phyloP scores from a whole-genome alignment of 306 rosid species.

The Prunus salicina region DNA sequence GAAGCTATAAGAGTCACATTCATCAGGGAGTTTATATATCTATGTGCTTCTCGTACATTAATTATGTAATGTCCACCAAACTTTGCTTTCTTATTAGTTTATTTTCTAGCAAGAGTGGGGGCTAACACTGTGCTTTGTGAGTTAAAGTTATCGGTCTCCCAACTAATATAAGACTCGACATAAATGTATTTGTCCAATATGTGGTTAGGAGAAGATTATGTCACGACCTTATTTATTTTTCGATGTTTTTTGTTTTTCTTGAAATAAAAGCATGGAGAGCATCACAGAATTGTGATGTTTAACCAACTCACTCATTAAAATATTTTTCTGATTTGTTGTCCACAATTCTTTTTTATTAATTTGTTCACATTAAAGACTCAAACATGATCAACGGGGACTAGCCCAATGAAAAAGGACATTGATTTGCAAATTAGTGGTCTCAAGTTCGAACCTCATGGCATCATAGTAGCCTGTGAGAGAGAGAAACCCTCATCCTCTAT shows the following conservation, averaged over 20 bases:
- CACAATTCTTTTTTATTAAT: too few species aligned
- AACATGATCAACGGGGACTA: neutral
- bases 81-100: neutral
- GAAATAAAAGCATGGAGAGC: neutral
- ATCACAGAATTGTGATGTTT: neutral
- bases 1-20: neutral
- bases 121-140: neutral
- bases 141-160: neutral
- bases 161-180: neutral
- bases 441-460: too few species aligned
- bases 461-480: too few species aligned
- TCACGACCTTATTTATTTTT: neutral
- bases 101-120: neutral
- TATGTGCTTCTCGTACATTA: too few species aligned
- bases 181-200: neutral
- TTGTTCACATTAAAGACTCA: neutral
- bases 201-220: neutral
- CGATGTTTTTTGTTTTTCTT: neutral
- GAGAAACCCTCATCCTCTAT: too few species aligned
- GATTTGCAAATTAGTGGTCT: too few species aligned
- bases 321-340: neutral
- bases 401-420: too few species aligned
- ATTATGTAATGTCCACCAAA: neutral
- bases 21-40: too few species aligned
- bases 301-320: neutral